phyloP scores from a whole-genome alignment of 2,329 filamentous ascomycete genomes.

The Raffaelea arxii region DNA sequence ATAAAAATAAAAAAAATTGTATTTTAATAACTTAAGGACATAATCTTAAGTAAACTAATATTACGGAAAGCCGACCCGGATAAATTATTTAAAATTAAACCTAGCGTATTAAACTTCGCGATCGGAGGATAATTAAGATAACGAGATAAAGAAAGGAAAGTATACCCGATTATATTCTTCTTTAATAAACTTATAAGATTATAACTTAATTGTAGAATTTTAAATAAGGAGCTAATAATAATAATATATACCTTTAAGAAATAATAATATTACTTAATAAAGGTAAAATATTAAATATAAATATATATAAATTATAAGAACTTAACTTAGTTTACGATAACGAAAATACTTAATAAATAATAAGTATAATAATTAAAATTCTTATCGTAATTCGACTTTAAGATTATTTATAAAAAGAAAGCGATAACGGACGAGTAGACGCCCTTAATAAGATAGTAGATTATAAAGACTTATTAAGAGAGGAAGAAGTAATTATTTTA shows the following conservation, averaged over 20 bases:
- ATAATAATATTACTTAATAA: constrained; percentile 17
- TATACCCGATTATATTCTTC: constrained; percentile 7
- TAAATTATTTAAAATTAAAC: constrained; percentile 13
- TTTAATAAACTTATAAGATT: constrained; percentile 11
- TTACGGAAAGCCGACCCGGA: constrained; percentile 2
- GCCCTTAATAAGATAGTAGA: too few species aligned
- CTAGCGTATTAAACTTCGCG: constrained; percentile 11
- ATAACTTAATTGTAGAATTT: constrained; percentile 18
- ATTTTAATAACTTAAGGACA: constrained; percentile 15
- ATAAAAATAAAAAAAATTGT: constrained; percentile 5
- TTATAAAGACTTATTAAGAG: too few species aligned
- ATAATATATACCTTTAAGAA: constrained; percentile 16
- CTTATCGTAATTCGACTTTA: background rate
- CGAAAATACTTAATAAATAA: background rate
- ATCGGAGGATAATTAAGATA: constrained; percentile 12
- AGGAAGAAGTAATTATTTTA: too few species aligned
- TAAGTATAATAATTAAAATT: background rate
- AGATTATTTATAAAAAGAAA: background rate
- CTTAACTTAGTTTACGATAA: background rate
- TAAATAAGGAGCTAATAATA: constrained; percentile 17
- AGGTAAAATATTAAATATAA: background rate
- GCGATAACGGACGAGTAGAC: too few species aligned
- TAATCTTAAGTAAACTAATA: constrained; percentile 11
- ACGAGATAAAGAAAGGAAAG: constrained; percentile 6
- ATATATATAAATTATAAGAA: background rate